Base-by-base conservation (phyloP, 345 rosid genomes). In the Populus simonii region DNA sequence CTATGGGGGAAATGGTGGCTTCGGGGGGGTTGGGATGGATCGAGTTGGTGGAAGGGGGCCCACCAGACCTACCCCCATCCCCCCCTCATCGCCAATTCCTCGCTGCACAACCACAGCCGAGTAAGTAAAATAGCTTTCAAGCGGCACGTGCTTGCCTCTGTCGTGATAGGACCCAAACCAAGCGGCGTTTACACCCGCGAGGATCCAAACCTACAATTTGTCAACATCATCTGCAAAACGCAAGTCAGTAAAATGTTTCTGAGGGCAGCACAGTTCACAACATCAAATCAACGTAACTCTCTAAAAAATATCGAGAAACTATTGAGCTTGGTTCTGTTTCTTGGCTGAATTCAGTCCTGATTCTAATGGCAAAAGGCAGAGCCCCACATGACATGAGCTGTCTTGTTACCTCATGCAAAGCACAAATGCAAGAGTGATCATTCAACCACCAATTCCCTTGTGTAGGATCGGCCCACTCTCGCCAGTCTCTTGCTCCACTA, bases 41-140 rank as follows among this genome's bases (percentile, higher is more conserved):
- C 27, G 8, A 38, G 73, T 70, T 49, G 63, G 63, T 71, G 74
- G 62, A 18, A 51, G 1, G 62, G 62, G 63, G 0, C 63, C 63
- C 4, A 10, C 69, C 51, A 59, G 57, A 74, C 69, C 69, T 23
- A 74, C 76, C 76, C 57, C 69, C 49, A 62, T 27, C 27, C 17
- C 39, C 23, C 1, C 25, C 39, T 17, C 68, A 45, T 73, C 76
- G 76, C 68, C 76, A 41, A 38, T 38, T 59, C 68, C 68, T 73
- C 68, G 76, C 53, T 20, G 23, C 51, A 13, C 76, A 38, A 23
- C 51, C 15, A 36, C 68, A 23, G 16, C 6, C 53, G 18, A 47
- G 53, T 47, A 47, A 47, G 53, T 47, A 47, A 47, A 15, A 12
- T 47, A 47, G 15, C 53, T 41, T 41, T 41, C 47, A 41, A 8